These are phyloP conservation scores for Fagus sylvatica DNA, from an alignment of 306 rosid genomes.

Conservation along the genomic window DNA sequence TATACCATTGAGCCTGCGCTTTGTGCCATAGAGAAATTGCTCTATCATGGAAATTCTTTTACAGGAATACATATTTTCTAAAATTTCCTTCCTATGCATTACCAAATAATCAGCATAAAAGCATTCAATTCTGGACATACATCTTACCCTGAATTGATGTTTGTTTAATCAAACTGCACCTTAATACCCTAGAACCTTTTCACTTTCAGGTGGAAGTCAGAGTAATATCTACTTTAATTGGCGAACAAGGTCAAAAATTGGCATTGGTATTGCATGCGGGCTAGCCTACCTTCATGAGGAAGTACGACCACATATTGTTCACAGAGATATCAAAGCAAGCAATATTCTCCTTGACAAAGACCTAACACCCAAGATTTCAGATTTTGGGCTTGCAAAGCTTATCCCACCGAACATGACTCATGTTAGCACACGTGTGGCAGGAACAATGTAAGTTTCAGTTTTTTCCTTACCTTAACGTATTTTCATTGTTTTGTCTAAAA, in stretches of 20 bases:
- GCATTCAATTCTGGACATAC: conserved; percentile 4
- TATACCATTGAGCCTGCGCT: conserved; percentile 5
- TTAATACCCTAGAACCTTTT: conserved; percentile 23
- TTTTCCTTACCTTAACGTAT: conserved; percentile 3
- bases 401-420: conserved; percentile 82
- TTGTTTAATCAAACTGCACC: conserved; percentile 10
- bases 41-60: neutral
- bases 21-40: neutral
- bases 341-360: conserved; percentile 82
- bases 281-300: conserved; percentile 91
- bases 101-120: neutral
- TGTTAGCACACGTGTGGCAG: conserved; percentile 98
- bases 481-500: conserved; percentile 10
- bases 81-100: conserved; percentile 4
- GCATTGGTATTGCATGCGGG: conserved; percentile 79
- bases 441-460: conserved; percentile 74
- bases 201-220: conserved; percentile 57
- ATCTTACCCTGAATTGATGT: conserved; percentile 1
- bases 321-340: conserved; percentile 98
- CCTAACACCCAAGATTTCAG: conserved; percentile 81
- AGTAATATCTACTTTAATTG: conserved; percentile 58
- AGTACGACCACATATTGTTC: conserved; percentile 79
- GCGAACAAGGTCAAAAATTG: conserved; percentile 56
- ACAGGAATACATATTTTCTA: neutral
- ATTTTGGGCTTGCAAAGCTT: conserved; percentile 96